These are phyloP conservation scores for Schwanniomyces vanrijiae DNA, from an alignment of 805 yeast species.

Conservation along the genomic window DNA sequence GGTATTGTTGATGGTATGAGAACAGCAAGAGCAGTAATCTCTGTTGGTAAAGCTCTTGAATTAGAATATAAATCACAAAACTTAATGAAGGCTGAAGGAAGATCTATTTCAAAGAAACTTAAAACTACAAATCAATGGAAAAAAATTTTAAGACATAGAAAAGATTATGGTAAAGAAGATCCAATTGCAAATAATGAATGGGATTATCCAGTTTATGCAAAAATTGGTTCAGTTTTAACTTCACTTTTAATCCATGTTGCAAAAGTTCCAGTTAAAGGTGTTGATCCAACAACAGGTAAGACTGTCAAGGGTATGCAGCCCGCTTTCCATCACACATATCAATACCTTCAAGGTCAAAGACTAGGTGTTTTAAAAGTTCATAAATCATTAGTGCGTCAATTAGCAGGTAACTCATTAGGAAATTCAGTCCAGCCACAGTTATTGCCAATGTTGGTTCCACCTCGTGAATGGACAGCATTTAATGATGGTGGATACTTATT, in stretches of 20 bases:
- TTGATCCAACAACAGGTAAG: conserved; percentile 75
- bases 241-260: conserved; percentile 80
- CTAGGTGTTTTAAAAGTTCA: conserved; percentile 82
- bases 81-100: conserved; percentile 56
- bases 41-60: conserved; percentile 84
- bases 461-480: conserved; percentile 84
- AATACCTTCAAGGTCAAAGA: conserved; percentile 73
- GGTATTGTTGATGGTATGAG: conserved; percentile 81
- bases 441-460: conserved; percentile 89
- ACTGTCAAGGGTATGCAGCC: conserved; percentile 75
- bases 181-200: conserved; percentile 19
- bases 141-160: conserved; percentile 35
- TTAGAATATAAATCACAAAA: conserved; percentile 76
- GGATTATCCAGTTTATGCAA: conserved; percentile 42
- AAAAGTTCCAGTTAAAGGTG: conserved; percentile 73
- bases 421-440: conserved; percentile 80
- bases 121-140: conserved; percentile 51
- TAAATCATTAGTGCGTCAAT: conserved; percentile 58
- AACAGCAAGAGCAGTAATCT: conserved; percentile 75
- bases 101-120: conserved; percentile 38
- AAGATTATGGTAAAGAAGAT: conserved; percentile 10
- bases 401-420: conserved; percentile 64
- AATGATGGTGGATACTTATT: conserved; percentile 83
- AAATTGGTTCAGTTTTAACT: conserved; percentile 78
- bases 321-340: conserved; percentile 87